phyloP scores from a whole-genome alignment of 352 stramenopile species.

The Phytophthora kernoviae region DNA sequence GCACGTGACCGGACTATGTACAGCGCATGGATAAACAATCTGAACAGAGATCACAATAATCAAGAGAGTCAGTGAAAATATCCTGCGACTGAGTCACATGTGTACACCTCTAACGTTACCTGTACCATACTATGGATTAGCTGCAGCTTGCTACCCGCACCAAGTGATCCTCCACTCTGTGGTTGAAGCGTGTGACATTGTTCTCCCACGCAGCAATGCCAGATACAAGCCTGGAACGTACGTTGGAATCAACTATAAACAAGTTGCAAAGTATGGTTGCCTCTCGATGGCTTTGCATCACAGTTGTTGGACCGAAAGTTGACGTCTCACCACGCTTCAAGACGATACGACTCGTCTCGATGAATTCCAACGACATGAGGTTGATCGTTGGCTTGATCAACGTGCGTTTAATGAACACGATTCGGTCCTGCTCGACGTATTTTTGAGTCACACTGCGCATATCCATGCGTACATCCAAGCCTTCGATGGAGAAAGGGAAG shows the following conservation, averaged over 20 bases:
- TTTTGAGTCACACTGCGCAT: slow-evolving; percentile 5
- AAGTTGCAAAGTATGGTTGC: too few species aligned
- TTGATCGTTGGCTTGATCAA: slow-evolving; percentile 11
- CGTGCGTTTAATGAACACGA: slow-evolving; percentile 10
- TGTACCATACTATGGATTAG: too few species aligned
- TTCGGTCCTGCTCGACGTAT: slow-evolving; percentile 18
- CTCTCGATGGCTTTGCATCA: slow-evolving; percentile 11
- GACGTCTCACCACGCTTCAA: slow-evolving; percentile 1
- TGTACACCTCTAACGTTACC: too few species aligned
- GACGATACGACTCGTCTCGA: slow-evolving; percentile 2
- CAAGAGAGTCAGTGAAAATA: slow-evolving; percentile 1
- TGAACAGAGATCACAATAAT: slow-evolving; percentile 19
- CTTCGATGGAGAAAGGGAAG: background rate
- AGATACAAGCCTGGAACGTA: too few species aligned
- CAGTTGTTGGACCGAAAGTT: slow-evolving; percentile 6
- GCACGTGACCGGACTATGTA: background rate
- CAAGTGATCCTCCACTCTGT: slow-evolving; percentile 12
- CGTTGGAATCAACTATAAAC: too few species aligned
- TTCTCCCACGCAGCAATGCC: slow-evolving; percentile 6
- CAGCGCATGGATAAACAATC: slow-evolving; percentile 24
- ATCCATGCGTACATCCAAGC: background rate
- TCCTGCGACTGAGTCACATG: background rate
- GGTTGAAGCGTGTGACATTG: slow-evolving; percentile 13
- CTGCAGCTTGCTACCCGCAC: too few species aligned
- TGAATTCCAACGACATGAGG: slow-evolving; percentile 6